Evolutionary conservation across 1,139 yeast genomes (phyloP).

Genomic region (Eremothecium gossypii): DNA sequence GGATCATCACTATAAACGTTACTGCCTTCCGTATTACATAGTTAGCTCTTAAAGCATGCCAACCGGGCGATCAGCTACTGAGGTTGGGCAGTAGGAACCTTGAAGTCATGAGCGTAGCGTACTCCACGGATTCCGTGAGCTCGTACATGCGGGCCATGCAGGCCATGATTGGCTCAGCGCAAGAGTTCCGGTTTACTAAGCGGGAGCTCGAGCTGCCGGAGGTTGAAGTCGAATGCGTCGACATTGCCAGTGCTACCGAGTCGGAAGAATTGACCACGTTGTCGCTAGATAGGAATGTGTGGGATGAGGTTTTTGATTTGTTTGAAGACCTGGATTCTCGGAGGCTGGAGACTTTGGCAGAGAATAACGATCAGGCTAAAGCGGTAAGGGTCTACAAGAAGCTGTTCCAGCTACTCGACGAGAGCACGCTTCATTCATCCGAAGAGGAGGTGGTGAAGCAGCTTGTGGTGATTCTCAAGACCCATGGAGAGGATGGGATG

Average conservation of each 20-base stretch:
- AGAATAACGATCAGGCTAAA: constrained; percentile 29
- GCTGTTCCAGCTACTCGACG: constrained; percentile 25
- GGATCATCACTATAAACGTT: constrained; percentile 2
- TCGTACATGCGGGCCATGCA: constrained; percentile 75
- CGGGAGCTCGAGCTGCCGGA: constrained; percentile 18
- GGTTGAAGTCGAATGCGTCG: constrained; percentile 25
- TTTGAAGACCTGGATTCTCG: constrained; percentile 32
- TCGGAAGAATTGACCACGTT: constrained; percentile 17
- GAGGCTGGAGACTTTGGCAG: constrained; percentile 24
- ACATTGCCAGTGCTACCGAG: constrained; percentile 11
- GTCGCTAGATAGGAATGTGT: constrained; percentile 29
- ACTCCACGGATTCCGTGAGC: constrained; percentile 50
- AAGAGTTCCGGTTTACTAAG: constrained; percentile 28
- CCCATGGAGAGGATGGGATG: constrained; percentile 14
- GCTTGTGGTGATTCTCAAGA: constrained; percentile 1
- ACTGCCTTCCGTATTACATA: neutral
- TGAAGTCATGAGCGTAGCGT: no score
- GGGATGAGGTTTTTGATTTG: constrained; percentile 32
- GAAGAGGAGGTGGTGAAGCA: constrained; percentile 27
- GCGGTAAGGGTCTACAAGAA: constrained; percentile 30
- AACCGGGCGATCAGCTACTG: no score
- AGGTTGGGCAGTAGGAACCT: no score
- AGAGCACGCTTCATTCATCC: constrained; percentile 14
- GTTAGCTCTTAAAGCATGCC: no score
- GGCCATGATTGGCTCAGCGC: constrained; percentile 45